Evolutionary conservation across 495 filamentous ascomycete species (phyloP), one percentile per base, ranked within the genome.

Genomic region (Xylaria sp.): DNA sequence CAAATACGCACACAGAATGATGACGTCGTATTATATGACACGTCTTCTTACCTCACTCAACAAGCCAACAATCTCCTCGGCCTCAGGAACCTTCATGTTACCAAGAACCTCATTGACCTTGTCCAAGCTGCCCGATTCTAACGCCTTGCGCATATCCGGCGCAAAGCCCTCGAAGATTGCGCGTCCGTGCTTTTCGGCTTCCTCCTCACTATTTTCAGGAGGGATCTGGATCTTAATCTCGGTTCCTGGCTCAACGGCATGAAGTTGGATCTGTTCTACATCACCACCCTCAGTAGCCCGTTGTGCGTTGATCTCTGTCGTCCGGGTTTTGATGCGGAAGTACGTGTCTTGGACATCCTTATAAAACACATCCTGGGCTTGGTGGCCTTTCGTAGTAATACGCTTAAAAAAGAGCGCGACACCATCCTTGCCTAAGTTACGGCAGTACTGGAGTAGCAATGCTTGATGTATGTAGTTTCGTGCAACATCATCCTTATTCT

Each of bases 51-150:
- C 89, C 82, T 97, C 87, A 26, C 95, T 89, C 62, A 99, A 82
- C 77, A 92, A 88, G 73, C 88, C 92, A 55, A 99, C 94, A 26
- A 98, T 79, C 74, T 93, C 92, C 82, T 99, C 97, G 0, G 97
- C 96, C 70, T 98, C 95, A 50, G 92, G 91, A 0, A 98, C 93
- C 69, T 88, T 91, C 95, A 99, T 93, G 78, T 92, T 92, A 29
- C 93, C 96, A n/a, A 99, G 85, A 12, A 97, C 96, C 83, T 97
- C 95, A 82, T 99, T 99, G 55, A 99, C 95, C 80, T 95, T 91
- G 68, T 98, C 96, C 75, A 99, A 77, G 21, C 86, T 93, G n/a
- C 93, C 93, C 26, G 89, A 91, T 79, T 93, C 91, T 55, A 99
- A 80, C 52, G 96, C 95, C 72, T 88, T 86, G 80, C 91, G 91